Conservation (phyloP, 1,284 basidiomycete genomes). For the Bondarzewia mesenterica region DNA sequence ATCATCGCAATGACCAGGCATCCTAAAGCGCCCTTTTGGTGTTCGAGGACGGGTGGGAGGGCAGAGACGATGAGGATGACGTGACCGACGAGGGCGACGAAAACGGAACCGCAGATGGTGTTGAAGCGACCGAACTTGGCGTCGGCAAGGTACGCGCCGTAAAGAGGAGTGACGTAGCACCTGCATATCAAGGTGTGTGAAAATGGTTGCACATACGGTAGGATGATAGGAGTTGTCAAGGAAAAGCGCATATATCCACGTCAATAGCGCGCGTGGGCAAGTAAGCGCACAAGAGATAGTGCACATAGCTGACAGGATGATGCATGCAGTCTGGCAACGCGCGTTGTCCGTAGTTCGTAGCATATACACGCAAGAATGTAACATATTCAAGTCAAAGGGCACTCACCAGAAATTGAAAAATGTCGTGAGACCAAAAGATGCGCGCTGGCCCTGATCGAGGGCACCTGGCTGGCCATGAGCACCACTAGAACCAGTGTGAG, state of each 20-base stretch:
- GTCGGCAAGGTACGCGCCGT: constrained; percentile 73
- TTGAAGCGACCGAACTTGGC: constrained; percentile 70
- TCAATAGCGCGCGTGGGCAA: no score
- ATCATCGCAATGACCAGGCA: constrained; percentile 61
- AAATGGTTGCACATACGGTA: neutral
- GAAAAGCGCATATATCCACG: no score
- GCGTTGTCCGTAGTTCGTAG: no score
- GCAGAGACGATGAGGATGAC: constrained; percentile 68
- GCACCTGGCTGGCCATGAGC: constrained; percentile 58
- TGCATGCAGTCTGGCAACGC: no score
- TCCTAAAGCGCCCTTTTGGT: constrained; percentile 46
- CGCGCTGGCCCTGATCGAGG: constrained; percentile 54
- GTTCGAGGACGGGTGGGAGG: constrained; percentile 62
- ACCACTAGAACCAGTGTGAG: constrained; percentile 59
- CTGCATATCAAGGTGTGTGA: constrained; percentile 17
- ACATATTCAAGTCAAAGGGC: constrained; percentile 2
- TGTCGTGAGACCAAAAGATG: constrained; percentile 62
- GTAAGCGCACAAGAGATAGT: no score
- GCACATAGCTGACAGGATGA: no score
- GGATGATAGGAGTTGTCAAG: no score
- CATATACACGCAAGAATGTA: neutral
- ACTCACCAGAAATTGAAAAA: constrained; percentile 55
- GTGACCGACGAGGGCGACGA: constrained; percentile 58
- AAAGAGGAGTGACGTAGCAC: constrained; percentile 51
- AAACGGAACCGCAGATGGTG: constrained; percentile 54